Base-by-base conservation (phyloP, 495 filamentous ascomycete genomes). In the Penicillium angulare region DNA sequence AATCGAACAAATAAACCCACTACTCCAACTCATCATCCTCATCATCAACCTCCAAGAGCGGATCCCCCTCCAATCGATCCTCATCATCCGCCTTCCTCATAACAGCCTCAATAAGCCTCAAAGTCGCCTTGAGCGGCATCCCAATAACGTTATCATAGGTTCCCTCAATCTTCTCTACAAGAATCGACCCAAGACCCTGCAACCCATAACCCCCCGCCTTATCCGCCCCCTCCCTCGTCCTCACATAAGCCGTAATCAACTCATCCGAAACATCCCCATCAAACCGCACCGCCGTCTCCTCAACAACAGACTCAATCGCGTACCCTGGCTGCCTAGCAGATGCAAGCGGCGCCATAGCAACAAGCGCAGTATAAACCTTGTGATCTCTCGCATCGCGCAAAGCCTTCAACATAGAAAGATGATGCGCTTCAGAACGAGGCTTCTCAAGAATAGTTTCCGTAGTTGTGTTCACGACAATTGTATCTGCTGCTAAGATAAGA, bases 121-220 rank as follows among this genome's bases (percentile, higher is more conserved):
- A 64, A 20, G 85, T 89, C 59, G 83, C 79, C 63, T 89, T 81
- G 47, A 98, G 71, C 24, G 93, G 93, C 74, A 98, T 66, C n/a
- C 95, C 93, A 43, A 98, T 83, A 6, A 97, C 93, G 74, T 97
- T 97, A 79, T 98, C 92, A 61, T 84, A 90, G 38, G 82, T 83
- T 6, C 93, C 95, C 55, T 96, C 86, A 48, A 98, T 86, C 68
- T 77, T 85, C 69, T 96, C 90, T 15, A 98, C 80, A 49, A 97
- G 63, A 56, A 96, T 79, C 2, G 84, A 81, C n/a, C 89, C 93
- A 2, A 92, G 64, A 2, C 92, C 92, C 69, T 98, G 93, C 35
- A 97, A 76, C 8, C 90, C 95, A 71, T 98, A 98, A 0, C 93
- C 95, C 1, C 93, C 93, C 0, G 93, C 95, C 77, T 97, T 98